Base-by-base conservation (phyloP, 106 monocot genomes). In the Agapanthus africanus region DNA sequence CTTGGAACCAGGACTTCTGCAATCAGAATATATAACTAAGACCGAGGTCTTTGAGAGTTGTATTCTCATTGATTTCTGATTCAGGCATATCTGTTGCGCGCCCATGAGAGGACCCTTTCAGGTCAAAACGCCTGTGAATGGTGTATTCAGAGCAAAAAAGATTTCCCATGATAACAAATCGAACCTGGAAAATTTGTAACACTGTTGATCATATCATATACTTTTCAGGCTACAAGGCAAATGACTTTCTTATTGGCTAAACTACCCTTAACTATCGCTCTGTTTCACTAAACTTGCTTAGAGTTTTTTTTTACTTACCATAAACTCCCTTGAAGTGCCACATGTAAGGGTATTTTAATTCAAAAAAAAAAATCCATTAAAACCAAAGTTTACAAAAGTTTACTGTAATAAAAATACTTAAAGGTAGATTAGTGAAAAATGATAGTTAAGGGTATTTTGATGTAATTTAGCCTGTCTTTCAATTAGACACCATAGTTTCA, bases 91-190 rank as follows among this genome's bases (percentile, higher is more conserved):
- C 84, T 30, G 89, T 97, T 25, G 59, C 83, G 7, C 95, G 91
- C 1, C 95, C 95, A 67, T 84, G 91, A 1, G 95, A 97, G 11
- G 95, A 97, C 14, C 95, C 95, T 77, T 97, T 97, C 37, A 97
- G 66, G 66, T 97, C 95, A 54, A 89, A 97, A 28, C 95, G 78
- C 42, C 89, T 75, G 38, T 97, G 95, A 31, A 97, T 92, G 6
- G 68, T 15, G 23, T 87, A 87, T 23, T 91, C 85, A 14, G 91
- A 76, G 78, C 91, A 92, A 77, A 97, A 97, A 11, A 97, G 74
- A 70, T 97, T 97, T 36, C 95, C 95, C 95, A 97, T 97, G 71
- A 97, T 92, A 44, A 97, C 91, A 79, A 97, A 97, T 8, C 95
- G 91, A 4, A 97, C 95, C 95, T 97, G 74, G 35, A n/a, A 73